phyloP scores from a whole-genome alignment of 2,329 filamentous ascomycete species.

The Gyromitra esculenta region DNA sequence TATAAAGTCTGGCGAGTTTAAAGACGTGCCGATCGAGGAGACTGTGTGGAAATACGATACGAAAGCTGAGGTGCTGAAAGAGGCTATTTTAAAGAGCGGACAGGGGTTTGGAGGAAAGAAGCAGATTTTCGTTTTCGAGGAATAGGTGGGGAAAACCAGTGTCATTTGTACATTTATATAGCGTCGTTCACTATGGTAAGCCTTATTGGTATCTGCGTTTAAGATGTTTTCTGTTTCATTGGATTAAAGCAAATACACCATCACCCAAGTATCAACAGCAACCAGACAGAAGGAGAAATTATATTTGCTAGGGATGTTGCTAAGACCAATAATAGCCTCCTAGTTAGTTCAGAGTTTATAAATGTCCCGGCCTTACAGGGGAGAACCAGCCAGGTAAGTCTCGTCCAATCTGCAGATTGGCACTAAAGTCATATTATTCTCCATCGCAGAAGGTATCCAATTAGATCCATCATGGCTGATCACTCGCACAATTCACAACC shows the following conservation, averaged over 20 bases:
- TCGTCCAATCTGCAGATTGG: background rate
- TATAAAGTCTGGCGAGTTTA: slow-evolving; percentile 75
- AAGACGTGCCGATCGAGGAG: slow-evolving; percentile 82
- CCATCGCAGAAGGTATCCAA: background rate
- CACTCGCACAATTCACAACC: background rate
- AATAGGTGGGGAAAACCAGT: slow-evolving; percentile 10
- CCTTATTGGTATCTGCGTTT: background rate
- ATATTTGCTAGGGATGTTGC: background rate
- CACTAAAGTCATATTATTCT: background rate
- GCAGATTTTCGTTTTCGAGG: slow-evolving; percentile 75
- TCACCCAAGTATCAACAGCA: background rate
- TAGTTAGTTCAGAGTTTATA: too few relatives aligned
- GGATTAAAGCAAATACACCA: background rate
- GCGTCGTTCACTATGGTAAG: background rate
- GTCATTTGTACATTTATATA: background rate
- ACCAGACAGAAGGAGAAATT: background rate
- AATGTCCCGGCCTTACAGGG: too few relatives aligned
- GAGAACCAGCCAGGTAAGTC: background rate
- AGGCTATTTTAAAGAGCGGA: slow-evolving; percentile 82
- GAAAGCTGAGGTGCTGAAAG: slow-evolving; percentile 72
- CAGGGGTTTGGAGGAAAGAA: slow-evolving; percentile 87
- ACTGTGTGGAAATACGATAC: slow-evolving; percentile 86
- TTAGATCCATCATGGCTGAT: background rate
- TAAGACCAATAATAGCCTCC: too few relatives aligned
- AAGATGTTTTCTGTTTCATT: background rate